These are phyloP conservation scores for Biancaea sappan DNA, from an alignment of 306 rosid genomes.

Conservation along the genomic window DNA sequence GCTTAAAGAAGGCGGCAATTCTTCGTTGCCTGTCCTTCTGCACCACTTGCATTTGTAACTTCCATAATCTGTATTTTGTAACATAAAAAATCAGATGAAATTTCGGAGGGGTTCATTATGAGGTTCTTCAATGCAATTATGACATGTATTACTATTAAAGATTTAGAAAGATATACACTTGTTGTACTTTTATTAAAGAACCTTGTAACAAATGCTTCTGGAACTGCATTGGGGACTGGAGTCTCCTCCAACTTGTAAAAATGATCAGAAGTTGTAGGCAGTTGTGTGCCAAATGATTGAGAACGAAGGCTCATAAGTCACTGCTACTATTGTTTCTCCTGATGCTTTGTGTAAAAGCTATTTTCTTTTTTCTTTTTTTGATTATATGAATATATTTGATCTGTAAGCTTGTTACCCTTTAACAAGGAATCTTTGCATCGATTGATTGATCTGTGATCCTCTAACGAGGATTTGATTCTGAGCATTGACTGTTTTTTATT, in stretches of 20 bases:
- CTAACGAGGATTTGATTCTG: conserved; percentile 2
- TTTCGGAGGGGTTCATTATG: background rate
- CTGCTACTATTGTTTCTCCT: conserved; percentile 1
- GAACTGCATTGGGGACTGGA: background rate
- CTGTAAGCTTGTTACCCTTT: background rate
- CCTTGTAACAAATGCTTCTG: background rate
- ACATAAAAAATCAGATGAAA: background rate
- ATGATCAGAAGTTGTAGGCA: conserved; percentile 10
- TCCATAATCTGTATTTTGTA: conserved; percentile 27
- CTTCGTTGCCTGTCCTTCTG: conserved; percentile 48
- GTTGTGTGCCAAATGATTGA: conserved; percentile 19
- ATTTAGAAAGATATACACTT: background rate
- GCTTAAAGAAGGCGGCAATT: conserved; percentile 57
- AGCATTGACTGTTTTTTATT: too few species aligned
- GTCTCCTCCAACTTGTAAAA: background rate
- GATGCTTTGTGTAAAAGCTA: conserved; percentile 23
- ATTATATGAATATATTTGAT: background rate
- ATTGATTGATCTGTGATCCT: background rate
- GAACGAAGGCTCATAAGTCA: background rate
- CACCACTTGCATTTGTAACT: conserved; percentile 33
- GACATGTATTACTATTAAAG: background rate
- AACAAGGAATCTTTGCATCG: background rate
- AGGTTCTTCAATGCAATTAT: background rate
- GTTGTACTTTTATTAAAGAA: background rate
- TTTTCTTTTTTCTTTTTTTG: background rate